These are phyloP conservation scores for Thuja plicata DNA, from an alignment of 83 land plant species.

Conservation along the genomic window DNA sequence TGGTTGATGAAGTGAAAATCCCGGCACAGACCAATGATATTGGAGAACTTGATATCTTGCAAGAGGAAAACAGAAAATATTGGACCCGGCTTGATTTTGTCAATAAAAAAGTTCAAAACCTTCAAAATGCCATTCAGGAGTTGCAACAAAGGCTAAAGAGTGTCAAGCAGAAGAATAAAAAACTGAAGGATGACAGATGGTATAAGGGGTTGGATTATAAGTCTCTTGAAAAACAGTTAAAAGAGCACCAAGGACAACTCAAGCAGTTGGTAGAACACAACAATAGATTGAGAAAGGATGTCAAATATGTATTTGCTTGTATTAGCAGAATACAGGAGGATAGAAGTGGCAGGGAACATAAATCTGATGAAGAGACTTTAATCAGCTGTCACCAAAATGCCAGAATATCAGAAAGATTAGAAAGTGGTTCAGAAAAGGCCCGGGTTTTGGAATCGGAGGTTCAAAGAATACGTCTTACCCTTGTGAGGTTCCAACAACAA, in stretches of 20 bases:
- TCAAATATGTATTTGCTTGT: conserved; percentile 13
- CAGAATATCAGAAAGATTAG: conserved; percentile 8
- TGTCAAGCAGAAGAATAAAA: conserved; percentile 9
- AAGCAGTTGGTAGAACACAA: conserved; percentile 13
- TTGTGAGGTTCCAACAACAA: conserved; percentile 8
- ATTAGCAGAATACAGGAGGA: conserved; percentile 12
- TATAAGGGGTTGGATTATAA: conserved; percentile 2
- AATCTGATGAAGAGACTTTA: conserved; percentile 8
- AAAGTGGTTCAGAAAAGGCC: conserved; percentile 12
- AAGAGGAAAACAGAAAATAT: conserved; percentile 8
- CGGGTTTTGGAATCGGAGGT: conserved; percentile 1
- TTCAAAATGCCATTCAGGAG: conserved; percentile 10
- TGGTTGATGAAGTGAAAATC: conserved; percentile 7
- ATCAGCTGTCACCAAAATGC: not conserved
- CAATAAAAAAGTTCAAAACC: conserved; percentile 7
- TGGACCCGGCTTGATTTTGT: conserved; percentile 4
- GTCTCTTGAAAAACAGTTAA: conserved; percentile 12
- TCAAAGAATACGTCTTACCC: conserved; percentile 1
- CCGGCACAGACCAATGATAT: not conserved
- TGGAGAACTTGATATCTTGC: conserved; percentile 1
- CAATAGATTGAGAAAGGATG: conserved; percentile 11
- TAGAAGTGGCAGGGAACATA: conserved; percentile 4
- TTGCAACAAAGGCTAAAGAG: not conserved
- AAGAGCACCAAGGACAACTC: conserved; percentile 14
- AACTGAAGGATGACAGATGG: conserved; percentile 5